phyloP scores from a whole-genome alignment of 352 stramenopile species.

The Peronospora farinosa region DNA sequence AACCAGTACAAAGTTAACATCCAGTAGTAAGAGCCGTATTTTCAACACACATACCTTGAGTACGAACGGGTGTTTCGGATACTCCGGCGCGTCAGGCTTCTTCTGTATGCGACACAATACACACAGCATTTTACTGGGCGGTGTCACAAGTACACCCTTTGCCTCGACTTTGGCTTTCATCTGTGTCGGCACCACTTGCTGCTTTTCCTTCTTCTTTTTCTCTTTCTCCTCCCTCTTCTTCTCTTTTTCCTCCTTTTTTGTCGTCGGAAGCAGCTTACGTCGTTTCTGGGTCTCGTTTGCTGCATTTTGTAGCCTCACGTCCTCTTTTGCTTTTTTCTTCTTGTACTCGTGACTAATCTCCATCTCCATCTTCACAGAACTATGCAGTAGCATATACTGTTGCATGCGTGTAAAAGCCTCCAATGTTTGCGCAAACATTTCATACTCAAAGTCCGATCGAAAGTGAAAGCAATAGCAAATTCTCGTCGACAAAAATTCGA shows the following conservation, averaged over 20 bases:
- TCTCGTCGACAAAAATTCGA: conserved; percentile 5
- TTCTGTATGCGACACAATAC: conserved; percentile 41
- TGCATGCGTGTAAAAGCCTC: conserved; percentile 35
- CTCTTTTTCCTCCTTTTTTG: conserved; percentile 6
- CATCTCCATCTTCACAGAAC: conserved; percentile 50
- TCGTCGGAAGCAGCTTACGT: conserved; percentile 5
- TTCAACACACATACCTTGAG: conserved; percentile 40
- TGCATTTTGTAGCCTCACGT: conserved; percentile 7
- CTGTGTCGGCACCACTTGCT: background rate
- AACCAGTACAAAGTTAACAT: conserved; percentile 1
- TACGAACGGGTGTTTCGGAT: conserved; percentile 65
- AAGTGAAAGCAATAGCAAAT: conserved; percentile 71
- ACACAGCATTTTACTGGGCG: conserved; percentile 30
- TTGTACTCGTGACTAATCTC: conserved; percentile 37
- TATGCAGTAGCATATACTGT: conserved; percentile 40
- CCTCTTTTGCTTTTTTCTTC: conserved; percentile 12
- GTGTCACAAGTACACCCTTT: conserved; percentile 8
- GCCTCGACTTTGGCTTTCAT: conserved; percentile 7
- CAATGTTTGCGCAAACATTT: conserved; percentile 40
- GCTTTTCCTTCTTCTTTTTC: background rate
- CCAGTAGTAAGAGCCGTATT: background rate
- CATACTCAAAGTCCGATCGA: conserved; percentile 44
- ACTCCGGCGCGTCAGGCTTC: conserved; percentile 19
- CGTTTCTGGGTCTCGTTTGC: conserved; percentile 16
- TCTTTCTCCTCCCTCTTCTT: conserved; percentile 3